Base-by-base conservation (phyloP, 495 filamentous ascomycete genomes). In the Daldinia decipiens region DNA sequence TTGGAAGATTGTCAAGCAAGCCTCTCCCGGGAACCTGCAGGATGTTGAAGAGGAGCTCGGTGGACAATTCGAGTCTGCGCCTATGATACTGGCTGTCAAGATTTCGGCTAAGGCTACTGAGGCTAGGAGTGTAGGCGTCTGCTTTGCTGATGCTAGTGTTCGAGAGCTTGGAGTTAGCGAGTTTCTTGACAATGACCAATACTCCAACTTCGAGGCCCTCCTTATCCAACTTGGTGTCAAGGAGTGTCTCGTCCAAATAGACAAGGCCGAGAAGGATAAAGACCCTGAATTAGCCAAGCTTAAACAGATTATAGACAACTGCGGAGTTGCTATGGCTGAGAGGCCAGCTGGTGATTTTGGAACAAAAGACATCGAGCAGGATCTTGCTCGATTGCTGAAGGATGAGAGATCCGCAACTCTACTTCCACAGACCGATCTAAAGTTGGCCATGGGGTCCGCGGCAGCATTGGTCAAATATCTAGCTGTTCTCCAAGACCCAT, bases 41-140 rank as follows among this genome's bases (percentile, higher is more conserved):
- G 96, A 98, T 78, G 90, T 99, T 38, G 95, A 99, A 79, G 96
- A 99, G 32, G 95, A 99, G 65, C 87, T 99, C 4, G 95, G 95
- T 6, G 90, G 90, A 9, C 89, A 94, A 59, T 87, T 94, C 71
- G 95, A 97, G 47, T 89, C 91, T 2, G 92, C 95, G 3, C 95
- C 95, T 24, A 94, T 98, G 61, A 97, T 99, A 40, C 80, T 99
- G 5, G 92, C 95, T 3, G 93, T 99, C 74, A 98, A 97, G 81
- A 91, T 98, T 38, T 90, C 91, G 0, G 90, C 92, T 2, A 94
- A 91, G 75, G 94, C 93, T 2, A 86, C 89, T 0, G 94, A 97
- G 78, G 93, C 91, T 2, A 84, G 96, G 53, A 91, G 86, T 62
- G 93, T 99, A 2, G 95, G 95, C 12, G 94, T 98, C 26, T 98